A percentile compares a stretch with the other conserved stretches of the same genome.
phyloP scores from a whole-genome alignment of 163 green algal species.

The Scenedesmus sp. region DNA sequence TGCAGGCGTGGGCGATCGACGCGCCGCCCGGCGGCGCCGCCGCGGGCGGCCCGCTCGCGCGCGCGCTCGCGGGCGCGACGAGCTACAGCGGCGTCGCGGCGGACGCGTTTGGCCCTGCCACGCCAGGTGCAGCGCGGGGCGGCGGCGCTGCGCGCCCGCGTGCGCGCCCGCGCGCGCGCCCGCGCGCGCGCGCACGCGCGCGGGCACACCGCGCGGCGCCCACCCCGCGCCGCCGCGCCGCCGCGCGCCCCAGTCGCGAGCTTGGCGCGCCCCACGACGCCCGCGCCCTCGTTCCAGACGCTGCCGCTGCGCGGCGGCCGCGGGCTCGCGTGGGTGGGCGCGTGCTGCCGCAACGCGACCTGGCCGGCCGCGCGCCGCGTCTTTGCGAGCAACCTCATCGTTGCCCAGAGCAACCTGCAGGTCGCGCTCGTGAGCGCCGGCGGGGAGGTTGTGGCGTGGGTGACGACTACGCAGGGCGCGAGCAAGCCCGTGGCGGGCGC shows the following conservation, averaged over 20 bases:
- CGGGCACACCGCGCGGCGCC: too few relatives aligned
- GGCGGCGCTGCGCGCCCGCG: too few relatives aligned
- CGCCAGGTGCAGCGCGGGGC: background rate
- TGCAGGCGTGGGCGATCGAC: slow-evolving; percentile 28
- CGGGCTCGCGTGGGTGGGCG: slow-evolving; percentile 12
- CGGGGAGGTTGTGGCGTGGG: slow-evolving; percentile 17
- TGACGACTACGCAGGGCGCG: slow-evolving; percentile 9
- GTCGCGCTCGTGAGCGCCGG: slow-evolving; percentile 16
- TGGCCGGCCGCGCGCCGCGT: slow-evolving; percentile 2
- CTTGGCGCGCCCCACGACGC: background rate
- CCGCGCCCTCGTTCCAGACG: slow-evolving; percentile 8
- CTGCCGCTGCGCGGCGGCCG: slow-evolving; percentile 5
- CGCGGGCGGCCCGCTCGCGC: background rate
- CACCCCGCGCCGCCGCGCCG: too few relatives aligned
- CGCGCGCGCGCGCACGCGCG: too few relatives aligned
- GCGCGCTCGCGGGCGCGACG: background rate
- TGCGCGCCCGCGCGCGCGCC: too few relatives aligned
- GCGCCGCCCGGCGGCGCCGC: background rate
- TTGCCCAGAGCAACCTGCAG: slow-evolving; percentile 28
- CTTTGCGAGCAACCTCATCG: slow-evolving; percentile 16
- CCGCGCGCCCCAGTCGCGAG: background rate
- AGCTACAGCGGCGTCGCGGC: slow-evolving; percentile 2
- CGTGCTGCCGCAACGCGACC: slow-evolving; percentile 17
- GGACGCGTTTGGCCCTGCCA: slow-evolving; percentile 9
- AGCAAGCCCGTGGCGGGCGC: slow-evolving; percentile 26